phyloP scores from a whole-genome alignment of 2,329 filamentous ascomycete genomes.

The Talaromyces sp. region DNA sequence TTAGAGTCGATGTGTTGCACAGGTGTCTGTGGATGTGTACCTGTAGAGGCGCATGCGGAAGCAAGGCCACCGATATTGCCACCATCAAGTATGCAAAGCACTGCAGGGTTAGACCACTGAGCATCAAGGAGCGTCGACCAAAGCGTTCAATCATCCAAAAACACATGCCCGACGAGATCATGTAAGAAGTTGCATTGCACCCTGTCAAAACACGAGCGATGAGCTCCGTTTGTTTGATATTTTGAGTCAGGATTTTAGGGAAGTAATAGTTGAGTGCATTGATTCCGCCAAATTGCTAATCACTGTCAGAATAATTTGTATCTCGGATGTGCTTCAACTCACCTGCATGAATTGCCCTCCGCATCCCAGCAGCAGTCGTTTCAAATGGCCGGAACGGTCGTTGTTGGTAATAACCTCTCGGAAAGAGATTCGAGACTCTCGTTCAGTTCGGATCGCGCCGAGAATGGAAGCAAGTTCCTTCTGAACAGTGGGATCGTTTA shows the following conservation, averaged over 20 bases:
- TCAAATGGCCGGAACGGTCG: slow-evolving; percentile 17
- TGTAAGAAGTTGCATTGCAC: slow-evolving; percentile 17
- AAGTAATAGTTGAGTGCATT: slow-evolving; percentile 39
- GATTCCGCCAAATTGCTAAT: slow-evolving; percentile 36
- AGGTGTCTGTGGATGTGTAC: neutral
- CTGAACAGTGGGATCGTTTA: neutral
- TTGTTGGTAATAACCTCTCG: slow-evolving; percentile 26
- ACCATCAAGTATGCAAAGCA: slow-evolving; percentile 18
- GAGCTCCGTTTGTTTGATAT: slow-evolving; percentile 12
- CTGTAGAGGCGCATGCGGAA: slow-evolving; percentile 9
- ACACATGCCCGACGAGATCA: slow-evolving; percentile 15
- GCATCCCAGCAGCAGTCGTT: slow-evolving; percentile 18
- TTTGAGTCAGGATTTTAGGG: slow-evolving; percentile 30
- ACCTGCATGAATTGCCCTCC: slow-evolving; percentile 26
- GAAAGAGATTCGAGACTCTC: neutral
- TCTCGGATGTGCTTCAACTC: neutral
- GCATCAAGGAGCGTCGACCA: slow-evolving; percentile 18
- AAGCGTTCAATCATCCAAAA: slow-evolving; percentile 21
- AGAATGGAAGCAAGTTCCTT: neutral
- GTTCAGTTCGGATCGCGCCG: neutral
- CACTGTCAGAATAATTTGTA: slow-evolving; percentile 4
- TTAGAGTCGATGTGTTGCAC: neutral
- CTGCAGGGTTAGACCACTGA: slow-evolving; percentile 15
- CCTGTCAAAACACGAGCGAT: slow-evolving; percentile 14
- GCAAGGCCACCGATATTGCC: slow-evolving; percentile 14